Percentiles rank a stretch among this genome's conserved stretches.
phyloP scores from a whole-genome alignment of 2,329 filamentous ascomycete genomes.

The Rhynchosporium agropyri region DNA sequence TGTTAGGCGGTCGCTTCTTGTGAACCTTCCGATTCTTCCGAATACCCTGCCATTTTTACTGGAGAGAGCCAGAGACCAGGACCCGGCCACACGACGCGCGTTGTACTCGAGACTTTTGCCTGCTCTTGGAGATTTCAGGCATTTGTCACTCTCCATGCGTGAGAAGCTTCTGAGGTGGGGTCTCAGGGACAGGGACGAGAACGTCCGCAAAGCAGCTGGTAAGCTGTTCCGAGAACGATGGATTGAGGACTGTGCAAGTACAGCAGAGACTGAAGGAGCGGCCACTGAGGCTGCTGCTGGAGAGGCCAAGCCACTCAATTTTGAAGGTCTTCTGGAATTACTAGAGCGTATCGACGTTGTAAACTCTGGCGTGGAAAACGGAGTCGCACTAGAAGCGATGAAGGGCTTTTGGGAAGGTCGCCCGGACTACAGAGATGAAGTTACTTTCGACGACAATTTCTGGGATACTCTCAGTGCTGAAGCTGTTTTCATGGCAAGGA shows the following conservation, averaged over 20 bases:
- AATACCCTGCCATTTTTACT: constrained; percentile 83
- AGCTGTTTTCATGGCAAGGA: constrained; percentile 85
- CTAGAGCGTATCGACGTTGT: constrained; percentile 92
- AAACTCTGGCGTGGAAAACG: constrained; percentile 85
- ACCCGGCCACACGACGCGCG: constrained; percentile 79
- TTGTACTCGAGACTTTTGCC: constrained; percentile 88
- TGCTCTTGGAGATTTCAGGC: constrained; percentile 88
- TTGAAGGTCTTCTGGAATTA: constrained; percentile 85
- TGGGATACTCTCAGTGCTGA: constrained; percentile 84
- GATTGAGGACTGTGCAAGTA: constrained; percentile 90
- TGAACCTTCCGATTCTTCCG: constrained; percentile 86
- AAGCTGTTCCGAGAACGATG: constrained; percentile 92
- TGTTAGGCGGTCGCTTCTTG: constrained; percentile 82
- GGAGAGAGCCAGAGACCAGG: constrained; percentile 87
- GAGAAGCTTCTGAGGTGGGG: constrained; percentile 97
- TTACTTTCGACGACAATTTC: constrained; percentile 72
- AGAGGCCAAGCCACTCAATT: constrained; percentile 64
- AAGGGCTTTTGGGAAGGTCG: constrained; percentile 93
- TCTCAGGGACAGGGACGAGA: constrained; percentile 88
- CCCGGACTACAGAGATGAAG: constrained; percentile 75
- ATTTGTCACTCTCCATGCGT: constrained; percentile 88
- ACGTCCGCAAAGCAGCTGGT: constrained; percentile 87
- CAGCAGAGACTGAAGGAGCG: constrained; percentile 58
- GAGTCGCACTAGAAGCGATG: constrained; percentile 93
- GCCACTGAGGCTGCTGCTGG: constrained; percentile 45